These are phyloP conservation scores for Pyrenochaeta sp. DNA, from an alignment of 2,329 filamentous ascomycete species.

Conservation along the genomic window DNA sequence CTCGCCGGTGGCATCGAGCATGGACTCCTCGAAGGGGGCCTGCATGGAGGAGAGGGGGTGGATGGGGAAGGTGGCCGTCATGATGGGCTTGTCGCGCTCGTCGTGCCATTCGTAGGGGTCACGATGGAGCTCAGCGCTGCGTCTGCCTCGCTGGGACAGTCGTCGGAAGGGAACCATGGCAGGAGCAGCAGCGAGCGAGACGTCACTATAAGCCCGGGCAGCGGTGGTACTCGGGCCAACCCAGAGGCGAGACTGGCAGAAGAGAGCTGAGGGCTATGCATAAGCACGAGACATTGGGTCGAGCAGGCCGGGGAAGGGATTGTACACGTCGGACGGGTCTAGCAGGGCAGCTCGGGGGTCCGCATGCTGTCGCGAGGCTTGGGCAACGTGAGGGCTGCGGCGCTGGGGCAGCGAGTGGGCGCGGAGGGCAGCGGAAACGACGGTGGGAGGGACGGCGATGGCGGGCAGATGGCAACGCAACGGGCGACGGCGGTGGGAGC, in stretches of 20 bases:
- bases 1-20: conserved; percentile 69
- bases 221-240: conserved; percentile 31
- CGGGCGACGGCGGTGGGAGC: no score
- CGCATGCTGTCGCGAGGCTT: conserved; percentile 27
- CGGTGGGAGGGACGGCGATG: no score
- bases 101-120: conserved; percentile 42
- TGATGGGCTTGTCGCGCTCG: conserved; percentile 44
- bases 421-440: conserved; percentile 11
- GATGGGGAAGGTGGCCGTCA: conserved; percentile 53
- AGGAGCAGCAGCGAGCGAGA: conserved; percentile 15
- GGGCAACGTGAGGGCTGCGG: conserved; percentile 15
- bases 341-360: conserved; percentile 25
- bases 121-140: conserved; percentile 24
- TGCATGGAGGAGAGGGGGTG: conserved; percentile 82
- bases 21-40: conserved; percentile 81
- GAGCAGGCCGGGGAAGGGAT: conserved; percentile 5
- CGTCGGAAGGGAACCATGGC: conserved; percentile 36
- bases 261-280: conserved; percentile 33
- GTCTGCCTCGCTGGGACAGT: conserved; percentile 26
- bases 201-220: conserved; percentile 28
- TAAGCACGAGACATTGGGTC: conserved; percentile 26
- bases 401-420: conserved; percentile 19
- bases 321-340: conserved; percentile 20
- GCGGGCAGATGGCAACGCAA: no score
- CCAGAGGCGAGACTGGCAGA: conserved; percentile 26